Evolutionary conservation across 2,329 filamentous ascomycete species (phyloP).

Genomic region (Rutstroemia sp.): DNA sequence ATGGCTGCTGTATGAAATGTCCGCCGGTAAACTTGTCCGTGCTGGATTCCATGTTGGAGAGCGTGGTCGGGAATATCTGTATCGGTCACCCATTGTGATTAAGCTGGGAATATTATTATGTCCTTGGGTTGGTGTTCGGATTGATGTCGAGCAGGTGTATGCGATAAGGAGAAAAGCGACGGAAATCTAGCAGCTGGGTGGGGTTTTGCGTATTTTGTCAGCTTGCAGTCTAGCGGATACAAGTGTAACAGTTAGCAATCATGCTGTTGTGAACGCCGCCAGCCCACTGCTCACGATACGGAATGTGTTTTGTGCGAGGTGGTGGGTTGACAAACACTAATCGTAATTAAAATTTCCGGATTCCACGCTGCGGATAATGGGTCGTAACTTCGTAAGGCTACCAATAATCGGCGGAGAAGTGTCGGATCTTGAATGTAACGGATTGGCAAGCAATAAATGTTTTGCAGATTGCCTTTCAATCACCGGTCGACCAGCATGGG

Average conservation of each 20-base stretch:
- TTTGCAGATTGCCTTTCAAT: slow-evolving; percentile 1
- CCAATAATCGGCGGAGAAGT: slow-evolving; percentile 3
- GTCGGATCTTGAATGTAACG: slow-evolving; percentile 3
- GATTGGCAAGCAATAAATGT: not conserved
- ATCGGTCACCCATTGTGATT: slow-evolving; percentile 39
- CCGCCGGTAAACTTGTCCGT: slow-evolving; percentile 46
- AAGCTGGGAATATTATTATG: not conserved
- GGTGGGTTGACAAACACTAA: not conserved
- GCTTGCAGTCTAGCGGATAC: not conserved
- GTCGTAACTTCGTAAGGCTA: not conserved
- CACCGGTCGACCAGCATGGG: not conserved
- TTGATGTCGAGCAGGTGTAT: not conserved
- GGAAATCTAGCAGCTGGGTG: not conserved
- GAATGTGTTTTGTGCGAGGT: not conserved
- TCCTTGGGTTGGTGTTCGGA: not conserved
- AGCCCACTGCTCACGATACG: not conserved
- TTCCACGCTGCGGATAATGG: not conserved
- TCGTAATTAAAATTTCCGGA: not conserved
- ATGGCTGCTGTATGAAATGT: slow-evolving; percentile 25
- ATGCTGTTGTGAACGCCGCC: not conserved
- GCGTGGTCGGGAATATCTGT: slow-evolving; percentile 36
- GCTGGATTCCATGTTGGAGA: slow-evolving; percentile 43
- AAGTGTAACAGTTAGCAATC: slow-evolving; percentile 5
- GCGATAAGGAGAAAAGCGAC: not conserved
- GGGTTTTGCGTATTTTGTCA: not conserved